Conservation (phyloP, 306 rosid species). For the Vigna trinervia region DNA sequence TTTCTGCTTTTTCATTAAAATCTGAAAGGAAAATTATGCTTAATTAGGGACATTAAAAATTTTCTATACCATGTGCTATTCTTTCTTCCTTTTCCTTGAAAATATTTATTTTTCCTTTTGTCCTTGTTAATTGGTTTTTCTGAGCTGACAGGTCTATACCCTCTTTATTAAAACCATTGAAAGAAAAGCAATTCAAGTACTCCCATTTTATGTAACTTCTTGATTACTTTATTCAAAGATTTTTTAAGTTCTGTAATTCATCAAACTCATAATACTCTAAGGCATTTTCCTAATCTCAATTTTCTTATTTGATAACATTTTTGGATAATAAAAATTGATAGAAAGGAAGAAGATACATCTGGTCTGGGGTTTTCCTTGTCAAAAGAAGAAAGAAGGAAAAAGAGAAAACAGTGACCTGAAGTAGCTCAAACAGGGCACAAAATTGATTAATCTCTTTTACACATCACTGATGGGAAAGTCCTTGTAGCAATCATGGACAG, state of each 20-base stretch:
- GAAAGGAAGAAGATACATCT: neutral
- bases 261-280: neutral
- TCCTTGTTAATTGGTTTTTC: neutral
- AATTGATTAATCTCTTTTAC: neutral
- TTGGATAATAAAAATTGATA: neutral
- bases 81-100: conserved; percentile 17
- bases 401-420: neutral
- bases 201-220: conserved; percentile 1
- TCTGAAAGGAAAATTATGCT: neutral
- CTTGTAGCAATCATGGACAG: neutral
- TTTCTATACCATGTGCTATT: neutral
- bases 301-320: neutral
- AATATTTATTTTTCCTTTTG: neutral
- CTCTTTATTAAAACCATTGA: neutral
- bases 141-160: neutral
- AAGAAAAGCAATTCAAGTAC: conserved; percentile 5
- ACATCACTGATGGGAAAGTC: neutral
- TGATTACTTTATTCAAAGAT: neutral
- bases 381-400: neutral
- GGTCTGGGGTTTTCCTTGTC: neutral
- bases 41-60: neutral
- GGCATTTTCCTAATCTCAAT: neutral
- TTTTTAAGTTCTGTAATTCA: conserved; percentile 6
- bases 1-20: neutral
- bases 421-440: neutral